These are phyloP conservation scores for Catenaria anguillulae DNA, from an alignment of 371 early-diverging fungal genomes.

Conservation along the genomic window DNA sequence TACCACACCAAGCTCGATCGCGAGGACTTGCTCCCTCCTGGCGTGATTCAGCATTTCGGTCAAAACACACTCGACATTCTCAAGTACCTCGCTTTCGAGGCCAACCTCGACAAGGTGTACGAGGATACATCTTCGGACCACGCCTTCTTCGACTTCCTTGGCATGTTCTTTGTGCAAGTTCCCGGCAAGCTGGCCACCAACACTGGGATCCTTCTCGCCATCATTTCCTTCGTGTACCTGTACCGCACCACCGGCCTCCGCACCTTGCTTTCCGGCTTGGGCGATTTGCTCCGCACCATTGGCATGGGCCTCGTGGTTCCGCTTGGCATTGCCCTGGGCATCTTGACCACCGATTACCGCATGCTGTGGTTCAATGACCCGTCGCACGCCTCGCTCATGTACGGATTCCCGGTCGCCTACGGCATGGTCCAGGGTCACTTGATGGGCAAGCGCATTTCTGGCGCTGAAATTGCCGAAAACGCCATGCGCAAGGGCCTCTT, in stretches of 20 bases:
- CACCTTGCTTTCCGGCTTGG: conserved; percentile 26
- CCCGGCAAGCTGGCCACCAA: conserved; percentile 14
- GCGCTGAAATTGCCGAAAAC: too few species aligned
- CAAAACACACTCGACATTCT: conserved; percentile 46
- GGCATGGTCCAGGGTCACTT: conserved; percentile 26
- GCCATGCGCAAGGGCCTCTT: conserved; percentile 20
- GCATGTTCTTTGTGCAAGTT: conserved; percentile 22
- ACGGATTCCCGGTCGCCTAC: conserved; percentile 31
- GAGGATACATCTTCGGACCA: conserved; percentile 26
- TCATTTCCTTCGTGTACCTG: conserved; percentile 10
- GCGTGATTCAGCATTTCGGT: conserved; percentile 55
- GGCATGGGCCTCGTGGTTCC: conserved; percentile 26
- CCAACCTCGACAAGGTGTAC: conserved; percentile 29
- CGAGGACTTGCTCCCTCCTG: conserved; percentile 37
- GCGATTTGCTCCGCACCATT: conserved; percentile 28
- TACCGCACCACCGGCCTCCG: conserved; percentile 13
- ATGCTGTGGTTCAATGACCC: conserved; percentile 53
- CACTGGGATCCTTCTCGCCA: neutral
- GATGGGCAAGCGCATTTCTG: conserved; percentile 13
- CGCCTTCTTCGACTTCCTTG: conserved; percentile 50
- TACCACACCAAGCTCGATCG: conserved; percentile 60
- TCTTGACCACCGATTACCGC: conserved; percentile 20
- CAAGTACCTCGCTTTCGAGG: conserved; percentile 34
- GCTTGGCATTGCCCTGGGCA: conserved; percentile 10
- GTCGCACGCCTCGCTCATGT: conserved; percentile 39